Evolutionary conservation across 768 basidiomycete genomes (phyloP), one percentile per base, ranked within the genome.

Genomic region (Boletus rubescentipes): DNA sequence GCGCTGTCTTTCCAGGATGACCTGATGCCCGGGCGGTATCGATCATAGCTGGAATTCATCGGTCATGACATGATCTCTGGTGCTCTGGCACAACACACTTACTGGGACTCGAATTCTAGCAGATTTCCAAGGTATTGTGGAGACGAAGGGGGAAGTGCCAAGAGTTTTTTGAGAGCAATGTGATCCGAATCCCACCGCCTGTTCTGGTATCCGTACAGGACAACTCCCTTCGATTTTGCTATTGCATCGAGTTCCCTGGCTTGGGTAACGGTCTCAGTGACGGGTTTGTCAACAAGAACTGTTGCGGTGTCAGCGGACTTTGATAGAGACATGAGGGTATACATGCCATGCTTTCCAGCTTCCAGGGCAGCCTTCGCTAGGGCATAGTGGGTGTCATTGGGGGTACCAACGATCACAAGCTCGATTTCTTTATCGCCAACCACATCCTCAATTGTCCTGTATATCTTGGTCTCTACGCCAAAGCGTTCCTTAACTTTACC

Each of bases 231-330:
- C 11, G 76, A 67, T 55, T 73, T 76, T 4, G 89, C 87, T 39
- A 91, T 70, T 12, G 68, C 67, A 14, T 78, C 79, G 29, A 92
- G 81, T 55, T 86, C 83, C 48, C 67, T 70, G 5, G 87, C 87
- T 62, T 91, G 77, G 15, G 71, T 67, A 1, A 71, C 72, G 2
- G 82, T 85, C 4, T 87, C 76, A 3, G 86, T 83, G 16, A 90
- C 78, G 5, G 90, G 90, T 65, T 92, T 92, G 64, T 91, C 90
- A 35, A 91, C 85, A 37, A 91, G 82, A 16, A 89, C 89, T 87
- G 30, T 23, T 30, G 26, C 38, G 38, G 31, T 38, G 38, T 63
- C 41, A 49, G 21, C n/a, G 46, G 15, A 50, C 11, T 31, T 38
- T 35, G 50, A 3, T 41, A 46, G 16, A 20, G n/a, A 39, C 10